These are phyloP conservation scores for Mortierella alpina DNA, from an alignment of 192 early-diverging fungal species.

Conservation along the genomic window DNA sequence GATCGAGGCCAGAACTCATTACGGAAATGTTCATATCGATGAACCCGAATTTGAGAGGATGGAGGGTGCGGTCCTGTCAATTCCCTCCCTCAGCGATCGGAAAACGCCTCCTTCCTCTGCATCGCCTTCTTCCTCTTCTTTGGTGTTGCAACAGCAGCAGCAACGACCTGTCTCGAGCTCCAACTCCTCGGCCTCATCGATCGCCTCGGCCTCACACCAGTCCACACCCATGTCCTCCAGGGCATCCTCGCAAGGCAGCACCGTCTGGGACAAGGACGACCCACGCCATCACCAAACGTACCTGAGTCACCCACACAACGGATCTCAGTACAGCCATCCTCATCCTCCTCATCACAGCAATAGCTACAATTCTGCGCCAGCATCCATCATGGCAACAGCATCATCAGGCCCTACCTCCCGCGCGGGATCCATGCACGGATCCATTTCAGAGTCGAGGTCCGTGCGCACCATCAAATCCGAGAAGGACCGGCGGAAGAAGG, in stretches of 20 bases:
- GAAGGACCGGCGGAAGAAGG: conserved; percentile 35
- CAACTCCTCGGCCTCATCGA: conserved; percentile 4
- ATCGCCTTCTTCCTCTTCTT: not conserved
- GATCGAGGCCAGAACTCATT: conserved; percentile 42
- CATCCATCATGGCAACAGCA: not conserved
- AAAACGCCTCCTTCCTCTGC: not conserved
- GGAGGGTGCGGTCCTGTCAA: conserved; percentile 28
- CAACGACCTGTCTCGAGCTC: not conserved
- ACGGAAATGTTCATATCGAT: conserved; percentile 44
- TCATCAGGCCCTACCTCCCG: conserved; percentile 27
- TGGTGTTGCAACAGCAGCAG: not conserved
- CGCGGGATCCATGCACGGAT: conserved; percentile 26
- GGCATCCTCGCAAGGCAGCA: conserved; percentile 41
- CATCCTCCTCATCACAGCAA: not conserved
- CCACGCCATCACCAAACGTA: conserved; percentile 38
- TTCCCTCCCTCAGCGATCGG: conserved; percentile 39
- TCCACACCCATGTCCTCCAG: conserved; percentile 24
- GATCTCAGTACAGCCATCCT: not conserved
- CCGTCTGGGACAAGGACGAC: conserved; percentile 24
- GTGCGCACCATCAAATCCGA: conserved; percentile 24
- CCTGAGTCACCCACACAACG: conserved; percentile 24
- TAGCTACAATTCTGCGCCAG: conserved; percentile 18
- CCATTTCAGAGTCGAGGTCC: conserved; percentile 27
- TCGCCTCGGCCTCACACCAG: conserved; percentile 25
- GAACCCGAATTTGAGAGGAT: conserved; percentile 47